A percentile compares a stretch with the other conserved stretches of the same genome.
These are phyloP conservation scores for Warburgia ugandensis DNA, from an alignment of 164 flowering plant species.

Conservation along the genomic window DNA sequence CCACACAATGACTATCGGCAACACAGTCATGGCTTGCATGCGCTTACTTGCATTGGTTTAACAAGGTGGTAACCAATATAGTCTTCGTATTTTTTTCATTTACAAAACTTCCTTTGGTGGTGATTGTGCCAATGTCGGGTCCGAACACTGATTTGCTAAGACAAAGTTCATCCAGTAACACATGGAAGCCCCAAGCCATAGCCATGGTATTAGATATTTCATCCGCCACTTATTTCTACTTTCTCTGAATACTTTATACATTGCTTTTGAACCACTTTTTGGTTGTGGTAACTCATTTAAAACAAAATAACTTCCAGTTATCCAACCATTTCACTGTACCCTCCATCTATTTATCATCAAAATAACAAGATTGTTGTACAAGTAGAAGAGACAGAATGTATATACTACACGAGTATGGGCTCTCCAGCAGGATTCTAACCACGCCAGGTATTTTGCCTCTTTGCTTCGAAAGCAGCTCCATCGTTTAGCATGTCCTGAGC, in stretches of 20 bases:
- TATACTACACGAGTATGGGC: not conserved
- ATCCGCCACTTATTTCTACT: constrained; percentile 7
- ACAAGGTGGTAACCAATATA: no score
- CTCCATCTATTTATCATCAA: not conserved
- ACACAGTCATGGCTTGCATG: no score
- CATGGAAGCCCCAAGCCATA: not conserved
- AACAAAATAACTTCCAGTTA: not conserved
- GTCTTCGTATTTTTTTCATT: no score
- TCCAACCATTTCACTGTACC: not conserved
- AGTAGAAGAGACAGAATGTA: not conserved
- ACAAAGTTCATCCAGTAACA: not conserved
- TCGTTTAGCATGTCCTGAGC: constrained; percentile 98
- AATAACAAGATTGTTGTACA: not conserved
- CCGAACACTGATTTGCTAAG: not conserved
- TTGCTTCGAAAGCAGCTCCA: constrained; percentile 83
- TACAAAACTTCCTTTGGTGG: no score
- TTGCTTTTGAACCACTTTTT: not conserved
- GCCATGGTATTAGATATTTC: not conserved
- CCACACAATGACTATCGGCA: no score
- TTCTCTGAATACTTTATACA: constrained; percentile 9
- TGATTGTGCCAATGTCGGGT: no score
- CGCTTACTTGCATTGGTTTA: no score
- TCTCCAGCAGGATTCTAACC: constrained; percentile 20
- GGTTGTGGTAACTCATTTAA: not conserved
- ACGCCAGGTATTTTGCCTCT: constrained; percentile 83